These are phyloP conservation scores for Betula pendula DNA, from an alignment of 306 rosid species.

Conservation along the genomic window DNA sequence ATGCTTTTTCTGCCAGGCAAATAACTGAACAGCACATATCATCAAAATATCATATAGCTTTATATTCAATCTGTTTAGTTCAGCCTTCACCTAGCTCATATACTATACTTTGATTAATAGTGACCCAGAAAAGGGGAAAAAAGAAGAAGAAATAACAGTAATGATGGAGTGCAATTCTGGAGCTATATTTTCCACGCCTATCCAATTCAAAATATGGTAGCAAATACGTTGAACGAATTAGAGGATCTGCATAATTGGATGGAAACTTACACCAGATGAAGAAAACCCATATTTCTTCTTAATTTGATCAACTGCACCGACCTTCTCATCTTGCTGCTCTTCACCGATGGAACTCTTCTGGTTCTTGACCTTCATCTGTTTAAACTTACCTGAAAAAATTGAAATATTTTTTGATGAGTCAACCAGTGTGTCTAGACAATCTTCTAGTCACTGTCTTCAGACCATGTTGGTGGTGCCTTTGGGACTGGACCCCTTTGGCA, in stretches of 20 bases:
- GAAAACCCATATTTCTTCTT: conserved; percentile 80
- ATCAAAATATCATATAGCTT: no score
- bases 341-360: conserved; percentile 56
- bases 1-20: neutral
- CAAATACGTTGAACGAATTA: conserved; percentile 4
- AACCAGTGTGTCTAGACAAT: conserved; percentile 6
- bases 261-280: conserved; percentile 54
- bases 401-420: conserved; percentile 20
- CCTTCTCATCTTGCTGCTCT: conserved; percentile 57
- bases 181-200: neutral
- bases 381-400: conserved; percentile 67
- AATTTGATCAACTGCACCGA: conserved; percentile 62
- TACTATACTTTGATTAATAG: neutral
- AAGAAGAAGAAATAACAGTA: neutral
- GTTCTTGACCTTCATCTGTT: conserved; percentile 60
- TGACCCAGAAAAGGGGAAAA: neutral
- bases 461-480: neutral
- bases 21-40: neutral
- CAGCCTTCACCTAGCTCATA: neutral
- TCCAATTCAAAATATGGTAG: neutral
- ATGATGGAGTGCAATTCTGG: neutral
- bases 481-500: neutral
- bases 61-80: neutral
- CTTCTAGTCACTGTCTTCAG: conserved; percentile 4
- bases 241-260: neutral